Conservation (phyloP, 2,329 filamentous ascomycete genomes). For the Sclerotinia glacialis region DNA sequence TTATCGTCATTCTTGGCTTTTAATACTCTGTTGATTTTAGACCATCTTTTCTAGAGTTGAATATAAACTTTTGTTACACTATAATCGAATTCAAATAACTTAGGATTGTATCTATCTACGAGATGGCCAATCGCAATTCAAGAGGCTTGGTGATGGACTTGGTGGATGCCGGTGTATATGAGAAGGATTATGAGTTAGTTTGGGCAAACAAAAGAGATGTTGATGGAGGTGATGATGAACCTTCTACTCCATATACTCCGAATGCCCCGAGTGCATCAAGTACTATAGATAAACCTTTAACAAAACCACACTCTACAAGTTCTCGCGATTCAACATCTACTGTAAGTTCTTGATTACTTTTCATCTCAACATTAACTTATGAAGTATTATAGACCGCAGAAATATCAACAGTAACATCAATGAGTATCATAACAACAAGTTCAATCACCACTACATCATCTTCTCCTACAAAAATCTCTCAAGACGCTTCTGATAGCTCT, state of each 20-base stretch:
- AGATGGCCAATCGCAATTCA: constrained; percentile 7
- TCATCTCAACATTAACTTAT: not conserved
- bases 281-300: not conserved
- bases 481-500: constrained; percentile 1
- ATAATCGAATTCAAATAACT: not conserved
- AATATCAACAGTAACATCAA: not conserved
- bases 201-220: constrained; percentile 12
- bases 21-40: not conserved
- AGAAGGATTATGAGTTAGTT: constrained; percentile 11
- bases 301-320: not conserved
- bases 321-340: not conserved
- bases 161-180: constrained; percentile 13
- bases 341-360: not conserved
- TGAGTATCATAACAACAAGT: not conserved
- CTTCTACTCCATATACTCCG: not conserved
- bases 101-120: not conserved
- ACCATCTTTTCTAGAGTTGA: not conserved
- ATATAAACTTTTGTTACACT: not conserved
- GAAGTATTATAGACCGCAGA: not conserved
- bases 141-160: not conserved
- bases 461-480: not conserved
- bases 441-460: not conserved
- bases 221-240: not conserved
- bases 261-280: not conserved
- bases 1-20: not conserved